A percentile compares a stretch with the other conserved stretches of the same genome.
phyloP scores from a whole-genome alignment of 495 filamentous ascomycete species.

The Neurospora sp. region DNA sequence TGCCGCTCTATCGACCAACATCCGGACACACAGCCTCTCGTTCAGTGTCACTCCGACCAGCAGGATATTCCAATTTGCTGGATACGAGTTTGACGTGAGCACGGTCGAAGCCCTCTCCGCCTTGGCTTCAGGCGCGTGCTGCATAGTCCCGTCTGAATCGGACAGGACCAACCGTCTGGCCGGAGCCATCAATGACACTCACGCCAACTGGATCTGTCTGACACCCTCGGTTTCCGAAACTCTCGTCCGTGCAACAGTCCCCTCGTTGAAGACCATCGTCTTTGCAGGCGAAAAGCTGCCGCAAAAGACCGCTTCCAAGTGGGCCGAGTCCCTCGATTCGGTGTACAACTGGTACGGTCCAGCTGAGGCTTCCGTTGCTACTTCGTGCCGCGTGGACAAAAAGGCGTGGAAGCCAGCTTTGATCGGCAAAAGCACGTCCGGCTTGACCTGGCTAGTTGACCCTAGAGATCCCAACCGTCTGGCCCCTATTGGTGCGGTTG shows the following conservation, averaged over 20 bases:
- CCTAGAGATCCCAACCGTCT: conserved; percentile 22
- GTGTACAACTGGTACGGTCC: not conserved
- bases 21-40: conserved; percentile 31
- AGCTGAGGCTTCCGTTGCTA: not conserved
- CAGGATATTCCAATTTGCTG: conserved; percentile 47
- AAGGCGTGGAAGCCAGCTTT: not conserved
- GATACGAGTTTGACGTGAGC: conserved; percentile 51
- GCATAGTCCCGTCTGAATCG: conserved; percentile 28
- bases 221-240: conserved; percentile 4
- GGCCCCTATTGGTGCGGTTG: conserved; percentile 33
- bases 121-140: not conserved
- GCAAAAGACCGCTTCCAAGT: not conserved
- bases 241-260: conserved; percentile 10
- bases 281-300: not conserved
- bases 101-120: conserved; percentile 19
- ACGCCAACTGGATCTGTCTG: conserved; percentile 18
- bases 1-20: conserved; percentile 26
- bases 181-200: conserved; percentile 15
- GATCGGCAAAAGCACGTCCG: not conserved
- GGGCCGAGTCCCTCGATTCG: not conserved
- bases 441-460: conserved; percentile 18
- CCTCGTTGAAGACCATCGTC: conserved; percentile 1
- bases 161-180: conserved; percentile 21
- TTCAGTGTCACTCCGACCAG: not conserved
- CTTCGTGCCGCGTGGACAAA: not conserved